Evolutionary conservation across 495 filamentous ascomycete species (phyloP).

Genomic region (Penicillium cinerascens): DNA sequence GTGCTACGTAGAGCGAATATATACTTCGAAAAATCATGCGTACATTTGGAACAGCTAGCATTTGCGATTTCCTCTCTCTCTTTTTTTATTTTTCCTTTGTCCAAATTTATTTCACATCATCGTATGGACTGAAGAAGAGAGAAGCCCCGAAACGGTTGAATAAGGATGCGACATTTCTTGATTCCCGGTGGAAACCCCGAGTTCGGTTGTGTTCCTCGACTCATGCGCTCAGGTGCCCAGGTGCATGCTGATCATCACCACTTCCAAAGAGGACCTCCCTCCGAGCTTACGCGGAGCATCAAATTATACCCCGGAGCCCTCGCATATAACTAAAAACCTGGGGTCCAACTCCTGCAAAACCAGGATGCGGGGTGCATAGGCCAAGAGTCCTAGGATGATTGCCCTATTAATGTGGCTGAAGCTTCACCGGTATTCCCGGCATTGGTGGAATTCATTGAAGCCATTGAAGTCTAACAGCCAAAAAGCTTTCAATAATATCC

Average conservation of each 20-base stretch:
- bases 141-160: too few relatives aligned
- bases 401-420: not conserved
- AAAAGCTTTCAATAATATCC: not conserved
- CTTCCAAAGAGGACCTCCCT: slow-evolving; percentile 11
- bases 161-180: too few relatives aligned
- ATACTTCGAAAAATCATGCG: too few relatives aligned
- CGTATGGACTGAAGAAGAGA: too few relatives aligned
- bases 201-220: not conserved
- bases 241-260: slow-evolving; percentile 13
- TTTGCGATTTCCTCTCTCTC: too few relatives aligned
- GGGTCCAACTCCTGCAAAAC: not conserved
- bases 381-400: not conserved
- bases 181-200: too few relatives aligned
- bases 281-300: not conserved
- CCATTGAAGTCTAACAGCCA: not conserved
- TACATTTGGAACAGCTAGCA: too few relatives aligned
- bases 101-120: too few relatives aligned
- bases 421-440: not conserved
- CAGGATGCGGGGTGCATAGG: slow-evolving; percentile 8
- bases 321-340: not conserved
- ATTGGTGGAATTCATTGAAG: not conserved
- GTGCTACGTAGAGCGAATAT: too few relatives aligned
- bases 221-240: not conserved
- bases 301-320: not conserved
- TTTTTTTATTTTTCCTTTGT: too few relatives aligned